phyloP scores from a whole-genome alignment of 2,329 filamentous ascomycete genomes.

The Neospermospora avenae region DNA sequence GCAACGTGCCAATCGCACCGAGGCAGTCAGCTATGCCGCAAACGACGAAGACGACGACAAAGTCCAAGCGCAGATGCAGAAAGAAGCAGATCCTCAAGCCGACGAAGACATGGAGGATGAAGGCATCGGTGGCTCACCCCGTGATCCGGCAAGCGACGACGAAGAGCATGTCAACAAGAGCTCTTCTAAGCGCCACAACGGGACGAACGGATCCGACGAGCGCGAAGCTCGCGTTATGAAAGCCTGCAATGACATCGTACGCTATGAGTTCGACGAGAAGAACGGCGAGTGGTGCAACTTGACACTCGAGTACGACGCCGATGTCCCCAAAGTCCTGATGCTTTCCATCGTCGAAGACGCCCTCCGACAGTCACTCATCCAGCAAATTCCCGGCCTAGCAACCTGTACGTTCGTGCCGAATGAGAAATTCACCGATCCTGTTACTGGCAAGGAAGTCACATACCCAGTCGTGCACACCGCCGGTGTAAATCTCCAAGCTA shows the following conservation, averaged over 20 bases:
- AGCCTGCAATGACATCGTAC: conserved; percentile 63
- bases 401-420: conserved; percentile 64
- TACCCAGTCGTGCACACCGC: conserved; percentile 68
- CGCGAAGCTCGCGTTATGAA: conserved; percentile 64
- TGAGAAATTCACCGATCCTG: conserved; percentile 49
- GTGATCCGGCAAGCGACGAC: conserved; percentile 34
- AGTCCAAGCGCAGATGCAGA: conserved; percentile 62
- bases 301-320: conserved; percentile 76
- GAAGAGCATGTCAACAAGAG: conserved; percentile 38
- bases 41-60: conserved; percentile 89
- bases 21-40: conserved; percentile 84
- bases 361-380: conserved; percentile 75
- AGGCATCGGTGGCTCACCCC: conserved; percentile 49
- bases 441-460: conserved; percentile 47
- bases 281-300: conserved; percentile 74
- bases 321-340: conserved; percentile 87
- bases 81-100: conserved; percentile 54
- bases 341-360: conserved; percentile 84
- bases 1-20: conserved; percentile 69
- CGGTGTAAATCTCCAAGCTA: conserved; percentile 84
- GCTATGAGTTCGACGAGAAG: conserved; percentile 76
- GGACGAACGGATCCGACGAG: conserved; percentile 26
- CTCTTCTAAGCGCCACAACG: conserved; percentile 14
- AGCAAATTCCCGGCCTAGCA: conserved; percentile 76
- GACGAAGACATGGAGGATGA: conserved; percentile 51